phyloP scores from a whole-genome alignment of 164 flowering plant genomes.

The Aristolochia contorta region DNA sequence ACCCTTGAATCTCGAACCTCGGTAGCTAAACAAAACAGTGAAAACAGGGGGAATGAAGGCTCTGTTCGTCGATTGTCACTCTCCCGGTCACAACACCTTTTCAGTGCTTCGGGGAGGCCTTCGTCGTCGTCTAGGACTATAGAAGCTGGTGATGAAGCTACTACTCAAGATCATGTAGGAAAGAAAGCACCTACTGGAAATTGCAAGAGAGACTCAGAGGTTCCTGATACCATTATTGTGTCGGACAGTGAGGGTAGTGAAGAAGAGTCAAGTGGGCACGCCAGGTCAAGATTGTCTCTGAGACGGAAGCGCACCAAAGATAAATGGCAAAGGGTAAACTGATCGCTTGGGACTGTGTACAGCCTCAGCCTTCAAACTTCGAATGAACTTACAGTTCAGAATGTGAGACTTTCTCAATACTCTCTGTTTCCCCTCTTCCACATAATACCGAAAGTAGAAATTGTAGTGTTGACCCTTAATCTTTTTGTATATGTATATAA shows the following conservation, averaged over 20 bases:
- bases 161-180: background rate
- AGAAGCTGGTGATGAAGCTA: conserved; percentile 4
- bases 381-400: no score
- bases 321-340: conserved; percentile 14
- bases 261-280: conserved; percentile 25
- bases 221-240: conserved; percentile 35
- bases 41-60: conserved; percentile 10
- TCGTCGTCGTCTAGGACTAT: background rate
- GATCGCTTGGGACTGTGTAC: background rate
- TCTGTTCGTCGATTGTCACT: conserved; percentile 3
- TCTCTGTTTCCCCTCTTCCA: no score
- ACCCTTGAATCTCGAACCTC: conserved; percentile 20
- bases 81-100: conserved; percentile 3
- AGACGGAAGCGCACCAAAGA: conserved; percentile 27
- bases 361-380: no score
- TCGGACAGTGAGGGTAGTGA: conserved; percentile 86
- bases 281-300: conserved; percentile 29
- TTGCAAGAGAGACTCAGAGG: conserved; percentile 9
- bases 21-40: conserved; percentile 8
- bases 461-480: no score
- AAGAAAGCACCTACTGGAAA: background rate
- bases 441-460: no score
- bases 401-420: no score
- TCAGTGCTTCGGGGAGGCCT: conserved; percentile 6
- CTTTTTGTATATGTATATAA: no score